Base-by-base conservation (phyloP, 2,329 filamentous ascomycete genomes). In the Magnaporthiopsis incrustans region DNA sequence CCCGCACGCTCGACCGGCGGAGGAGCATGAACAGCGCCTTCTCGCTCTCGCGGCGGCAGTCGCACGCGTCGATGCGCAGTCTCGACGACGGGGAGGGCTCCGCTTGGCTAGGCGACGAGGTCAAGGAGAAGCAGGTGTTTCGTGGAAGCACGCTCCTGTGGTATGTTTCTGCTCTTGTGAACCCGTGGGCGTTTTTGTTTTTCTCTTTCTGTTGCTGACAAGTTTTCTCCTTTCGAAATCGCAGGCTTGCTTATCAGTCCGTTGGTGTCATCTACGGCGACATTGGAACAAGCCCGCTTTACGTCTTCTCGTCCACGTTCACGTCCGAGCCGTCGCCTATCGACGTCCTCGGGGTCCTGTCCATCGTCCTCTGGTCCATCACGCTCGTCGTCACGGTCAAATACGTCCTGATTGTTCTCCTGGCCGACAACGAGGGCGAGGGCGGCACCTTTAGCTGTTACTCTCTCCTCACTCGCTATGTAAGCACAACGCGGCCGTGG, bases 231-330 rank as follows among this genome's bases (percentile, higher is more conserved):
- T 8, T 62, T 26, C 25, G 2, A 11, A 44, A 18, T 6, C 32
- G n/a, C 66, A 76, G 83, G 81, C 78, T 88, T 58, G 82, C 85
- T 30, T 89, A 88, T 70, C 86, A 89, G 73, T 85, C 82, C 7
- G 82, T 82, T 44, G 87, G 87, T 63, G 85, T 88, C 62, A 89
- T 89, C 63, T 89, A 90, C 66, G 87, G 87, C 30, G 87, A 89
- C 69, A 88, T 89, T 70, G 87, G 86, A 64, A 82, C 79, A 26
- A 85, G 82, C 67, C 86, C 86, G n/a, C 81, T 89, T 18, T 89
- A 89, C 69, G 87, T 89, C 18, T 89, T 78, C 73, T 88, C 85
- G n/a, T 86, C 83, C 32, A 87, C 85, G 1, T 89, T 89, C 69
- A 77, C 79, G 38, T 74, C 76, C 3, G 73, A 79, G 8, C 85